These are phyloP conservation scores for Arabidopsis hybrid DNA, from an alignment of 441 rosid species.

Conservation along the genomic window DNA sequence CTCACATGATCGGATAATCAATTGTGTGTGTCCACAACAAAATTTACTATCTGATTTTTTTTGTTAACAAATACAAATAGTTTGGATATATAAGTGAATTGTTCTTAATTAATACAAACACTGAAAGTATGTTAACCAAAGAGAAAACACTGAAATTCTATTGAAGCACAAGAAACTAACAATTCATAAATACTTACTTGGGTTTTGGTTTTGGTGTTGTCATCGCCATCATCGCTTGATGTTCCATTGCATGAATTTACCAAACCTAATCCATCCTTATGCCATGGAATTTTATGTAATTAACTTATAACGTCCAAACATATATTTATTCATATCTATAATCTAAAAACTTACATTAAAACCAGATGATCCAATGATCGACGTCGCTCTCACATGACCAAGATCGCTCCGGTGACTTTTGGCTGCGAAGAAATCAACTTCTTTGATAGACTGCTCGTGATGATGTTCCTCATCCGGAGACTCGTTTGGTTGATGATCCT, in stretches of 20 bases:
- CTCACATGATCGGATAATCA: conserved; percentile 7
- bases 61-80: background rate
- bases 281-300: conserved; percentile 22
- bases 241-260: conserved; percentile 51
- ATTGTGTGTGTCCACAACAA: conserved; percentile 10
- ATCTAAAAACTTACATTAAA: conserved; percentile 60
- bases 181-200: conserved; percentile 53
- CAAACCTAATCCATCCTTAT: conserved; percentile 64
- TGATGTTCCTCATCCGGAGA: conserved; percentile 21
- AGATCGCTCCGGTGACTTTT: conserved; percentile 46
- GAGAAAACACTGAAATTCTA: conserved; percentile 13
- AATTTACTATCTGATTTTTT: background rate
- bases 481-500: conserved; percentile 31
- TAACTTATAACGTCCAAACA: background rate
- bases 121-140: background rate
- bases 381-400: conserved; percentile 21
- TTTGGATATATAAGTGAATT: background rate
- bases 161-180: background rate
- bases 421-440: conserved; percentile 77
- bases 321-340: background rate
- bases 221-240: conserved; percentile 44
- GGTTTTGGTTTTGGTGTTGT: conserved; percentile 43
- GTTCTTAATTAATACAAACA: background rate
- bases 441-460: conserved; percentile 55
- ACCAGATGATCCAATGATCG: conserved; percentile 45